A percentile compares a stretch with the other conserved stretches of the same genome.
phyloP scores from a whole-genome alignment of 2,329 filamentous ascomycete species.

The Nothophoma quercina region DNA sequence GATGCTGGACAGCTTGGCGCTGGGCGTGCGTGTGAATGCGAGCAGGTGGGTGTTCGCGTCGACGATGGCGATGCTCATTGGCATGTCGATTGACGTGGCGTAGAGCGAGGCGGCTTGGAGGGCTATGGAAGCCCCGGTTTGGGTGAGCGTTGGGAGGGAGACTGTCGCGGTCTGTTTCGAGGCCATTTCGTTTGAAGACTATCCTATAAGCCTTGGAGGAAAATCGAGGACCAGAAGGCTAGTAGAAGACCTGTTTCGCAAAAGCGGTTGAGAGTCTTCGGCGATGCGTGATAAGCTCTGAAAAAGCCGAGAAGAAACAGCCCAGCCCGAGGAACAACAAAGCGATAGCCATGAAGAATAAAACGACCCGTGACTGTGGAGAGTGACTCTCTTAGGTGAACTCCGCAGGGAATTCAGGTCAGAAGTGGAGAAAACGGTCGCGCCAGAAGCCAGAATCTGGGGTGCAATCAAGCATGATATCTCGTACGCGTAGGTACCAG shows the following conservation, averaged over 20 bases:
- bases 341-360: not conserved
- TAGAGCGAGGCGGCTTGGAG: constrained; percentile 38
- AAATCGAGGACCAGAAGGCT: not conserved
- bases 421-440: constrained; percentile 20
- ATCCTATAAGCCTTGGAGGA: not conserved
- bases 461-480: constrained; percentile 7
- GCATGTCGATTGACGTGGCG: constrained; percentile 35
- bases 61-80: constrained; percentile 58
- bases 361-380: constrained; percentile 9
- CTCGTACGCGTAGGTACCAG: not conserved
- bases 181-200: constrained; percentile 19
- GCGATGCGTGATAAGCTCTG: constrained; percentile 2
- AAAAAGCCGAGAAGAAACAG: constrained; percentile 3
- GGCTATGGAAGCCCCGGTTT: constrained; percentile 39
- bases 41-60: constrained; percentile 54
- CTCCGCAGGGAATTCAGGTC: constrained; percentile 9
- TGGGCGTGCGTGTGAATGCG: constrained; percentile 58
- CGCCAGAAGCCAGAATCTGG: not conserved
- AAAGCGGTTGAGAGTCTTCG: not conserved
- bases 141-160: constrained; percentile 39
- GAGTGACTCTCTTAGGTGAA: constrained; percentile 8
- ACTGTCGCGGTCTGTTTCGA: constrained; percentile 22
- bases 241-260: not conserved
- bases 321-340: constrained; percentile 4
- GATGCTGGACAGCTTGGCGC: constrained; percentile 58